These are phyloP conservation scores for Myrmaecium sp. DNA, from an alignment of 2,329 filamentous ascomycete species.

Conservation along the genomic window DNA sequence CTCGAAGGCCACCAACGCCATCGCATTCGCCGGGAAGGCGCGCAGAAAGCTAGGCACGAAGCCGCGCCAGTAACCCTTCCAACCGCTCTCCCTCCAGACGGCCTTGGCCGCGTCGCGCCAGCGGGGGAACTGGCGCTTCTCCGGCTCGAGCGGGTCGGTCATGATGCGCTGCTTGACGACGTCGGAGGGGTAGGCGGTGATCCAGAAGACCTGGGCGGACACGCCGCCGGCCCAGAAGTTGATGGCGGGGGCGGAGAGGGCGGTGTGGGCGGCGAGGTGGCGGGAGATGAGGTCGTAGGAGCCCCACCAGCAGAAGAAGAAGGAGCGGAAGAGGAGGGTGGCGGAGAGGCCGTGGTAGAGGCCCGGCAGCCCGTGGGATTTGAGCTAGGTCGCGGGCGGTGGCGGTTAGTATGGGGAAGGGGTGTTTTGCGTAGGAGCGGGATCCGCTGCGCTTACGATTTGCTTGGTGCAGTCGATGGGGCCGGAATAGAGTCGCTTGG, in stretches of 20 bases:
- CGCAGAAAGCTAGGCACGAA: slow-evolving; percentile 87
- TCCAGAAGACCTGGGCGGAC: slow-evolving; percentile 87
- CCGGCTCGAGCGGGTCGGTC: slow-evolving; percentile 66
- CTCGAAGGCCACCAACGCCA: slow-evolving; percentile 87
- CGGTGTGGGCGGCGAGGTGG: slow-evolving; percentile 47
- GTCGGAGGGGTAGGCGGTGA: slow-evolving; percentile 79
- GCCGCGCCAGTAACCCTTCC: slow-evolving; percentile 73
- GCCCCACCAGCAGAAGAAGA: slow-evolving; percentile 99
- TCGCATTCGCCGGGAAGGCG: slow-evolving; percentile 89
- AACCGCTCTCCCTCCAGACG: slow-evolving; percentile 61
- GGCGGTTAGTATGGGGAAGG: slow-evolving; percentile 1
- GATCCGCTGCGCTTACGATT: slow-evolving; percentile 28
- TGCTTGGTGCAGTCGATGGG: slow-evolving; percentile 70
- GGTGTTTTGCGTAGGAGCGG: neutral
- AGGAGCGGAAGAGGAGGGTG: slow-evolving; percentile 74
- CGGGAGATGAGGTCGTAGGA: slow-evolving; percentile 74
- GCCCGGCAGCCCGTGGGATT: slow-evolving; percentile 55
- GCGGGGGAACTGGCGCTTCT: slow-evolving; percentile 42
- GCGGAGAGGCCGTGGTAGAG: slow-evolving; percentile 75
- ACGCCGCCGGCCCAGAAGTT: slow-evolving; percentile 97
- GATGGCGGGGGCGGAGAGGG: slow-evolving; percentile 57
- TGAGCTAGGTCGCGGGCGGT: slow-evolving; percentile 16
- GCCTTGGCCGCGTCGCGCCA: slow-evolving; percentile 69
- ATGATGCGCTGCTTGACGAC: slow-evolving; percentile 94
- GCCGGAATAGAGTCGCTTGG: slow-evolving; percentile 63